Evolutionary conservation across 176 grass and related monocot species (phyloP).

Genomic region (Melocanna baccifera): DNA sequence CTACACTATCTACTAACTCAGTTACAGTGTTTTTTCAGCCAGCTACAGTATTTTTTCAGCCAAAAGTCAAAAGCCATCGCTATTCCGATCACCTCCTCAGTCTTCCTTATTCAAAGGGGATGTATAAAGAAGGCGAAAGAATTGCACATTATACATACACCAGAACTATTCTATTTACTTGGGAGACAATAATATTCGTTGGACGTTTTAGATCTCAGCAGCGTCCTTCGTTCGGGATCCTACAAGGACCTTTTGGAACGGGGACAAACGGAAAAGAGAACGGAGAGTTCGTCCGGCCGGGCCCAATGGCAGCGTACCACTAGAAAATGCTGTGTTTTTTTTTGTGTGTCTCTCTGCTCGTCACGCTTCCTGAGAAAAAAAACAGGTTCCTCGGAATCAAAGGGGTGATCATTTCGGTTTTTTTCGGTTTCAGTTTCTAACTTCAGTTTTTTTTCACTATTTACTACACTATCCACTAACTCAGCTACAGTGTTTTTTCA

Average conservation of each 20-base stretch:
- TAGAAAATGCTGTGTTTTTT: neutral
- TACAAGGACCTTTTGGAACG: neutral
- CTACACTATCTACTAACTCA: too few relatives aligned
- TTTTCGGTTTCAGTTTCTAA: too few relatives aligned
- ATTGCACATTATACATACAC: neutral
- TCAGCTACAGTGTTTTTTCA: too few relatives aligned
- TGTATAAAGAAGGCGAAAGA: neutral
- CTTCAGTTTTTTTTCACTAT: too few relatives aligned
- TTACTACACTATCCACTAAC: too few relatives aligned
- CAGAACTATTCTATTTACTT: neutral
- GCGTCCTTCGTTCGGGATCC: neutral
- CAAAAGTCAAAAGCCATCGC: too few relatives aligned
- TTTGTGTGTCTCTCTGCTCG: neutral
- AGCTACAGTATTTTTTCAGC: too few relatives aligned
- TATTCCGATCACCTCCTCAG: too few relatives aligned
- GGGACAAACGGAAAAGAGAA: neutral
- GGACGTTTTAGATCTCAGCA: neutral
- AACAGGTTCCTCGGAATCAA: conserved; percentile 26
- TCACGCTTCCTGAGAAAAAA: neutral
- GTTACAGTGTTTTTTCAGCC: too few relatives aligned
- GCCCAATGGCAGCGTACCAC: neutral
- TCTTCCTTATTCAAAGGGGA: neutral
- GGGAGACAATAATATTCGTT: neutral
- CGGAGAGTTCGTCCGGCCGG: neutral
- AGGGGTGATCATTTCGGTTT: too few relatives aligned